Percentiles rank a stretch among this genome's conserved stretches.
Evolutionary conservation across 2,329 filamentous ascomycete genomes (phyloP).

Genomic region (Geoglossum cookeanum): DNA sequence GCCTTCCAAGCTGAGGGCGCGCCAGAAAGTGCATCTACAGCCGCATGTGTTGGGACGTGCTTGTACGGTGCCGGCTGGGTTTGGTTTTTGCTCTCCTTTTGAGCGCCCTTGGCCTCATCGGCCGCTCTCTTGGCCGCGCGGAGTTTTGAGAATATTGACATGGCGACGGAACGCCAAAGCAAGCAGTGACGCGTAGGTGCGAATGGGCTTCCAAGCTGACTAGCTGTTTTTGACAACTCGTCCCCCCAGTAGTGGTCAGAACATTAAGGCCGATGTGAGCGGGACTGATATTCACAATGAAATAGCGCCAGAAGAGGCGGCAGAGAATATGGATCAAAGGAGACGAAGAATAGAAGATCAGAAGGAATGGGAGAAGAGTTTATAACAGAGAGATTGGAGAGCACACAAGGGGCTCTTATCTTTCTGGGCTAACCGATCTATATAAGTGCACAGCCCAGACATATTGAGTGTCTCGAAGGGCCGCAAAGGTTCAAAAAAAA

Average conservation of each 20-base stretch:
- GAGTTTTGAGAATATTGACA: conserved; percentile 40
- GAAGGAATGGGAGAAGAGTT: not conserved
- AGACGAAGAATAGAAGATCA: not conserved
- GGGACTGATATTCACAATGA: not conserved
- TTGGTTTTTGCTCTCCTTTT: conserved; percentile 15
- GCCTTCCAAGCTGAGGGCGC: conserved; percentile 33
- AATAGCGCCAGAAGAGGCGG: not conserved
- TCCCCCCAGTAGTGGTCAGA: not conserved
- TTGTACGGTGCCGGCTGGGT: conserved; percentile 28
- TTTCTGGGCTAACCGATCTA: not conserved
- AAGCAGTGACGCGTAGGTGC: conserved; percentile 3
- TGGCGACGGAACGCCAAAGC: conserved; percentile 12
- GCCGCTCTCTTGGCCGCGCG: conserved; percentile 33
- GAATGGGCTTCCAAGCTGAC: not conserved
- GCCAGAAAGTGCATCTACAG: conserved; percentile 35
- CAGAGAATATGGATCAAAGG: no score
- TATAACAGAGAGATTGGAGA: not conserved
- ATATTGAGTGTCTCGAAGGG: not conserved
- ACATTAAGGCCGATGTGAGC: not conserved
- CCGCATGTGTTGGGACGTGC: conserved; percentile 43
- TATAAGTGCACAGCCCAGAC: not conserved
- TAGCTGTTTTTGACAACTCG: not conserved
- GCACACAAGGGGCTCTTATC: not conserved
- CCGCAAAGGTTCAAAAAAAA: not conserved
- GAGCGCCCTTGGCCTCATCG: conserved; percentile 34